phyloP scores from a whole-genome alignment of 225 moss, liverwort and hornwort genomes.

The Marchantia polymorpha region DNA sequence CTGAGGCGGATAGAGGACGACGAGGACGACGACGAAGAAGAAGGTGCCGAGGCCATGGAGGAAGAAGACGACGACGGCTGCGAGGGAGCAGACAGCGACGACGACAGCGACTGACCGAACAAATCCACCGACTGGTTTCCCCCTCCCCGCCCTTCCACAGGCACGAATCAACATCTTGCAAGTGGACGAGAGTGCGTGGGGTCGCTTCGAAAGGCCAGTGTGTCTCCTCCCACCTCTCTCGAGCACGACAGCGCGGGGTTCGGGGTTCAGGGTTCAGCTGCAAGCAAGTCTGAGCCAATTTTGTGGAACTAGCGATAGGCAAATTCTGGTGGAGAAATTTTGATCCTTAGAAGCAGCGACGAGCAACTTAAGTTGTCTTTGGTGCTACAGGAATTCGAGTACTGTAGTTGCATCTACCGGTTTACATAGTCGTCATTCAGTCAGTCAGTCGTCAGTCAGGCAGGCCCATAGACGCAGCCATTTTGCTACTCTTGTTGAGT shows the following conservation, averaged over 20 bases:
- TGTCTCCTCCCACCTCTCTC: too few species aligned
- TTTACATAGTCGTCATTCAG: background rate
- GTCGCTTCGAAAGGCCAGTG: too few species aligned
- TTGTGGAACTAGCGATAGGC: background rate
- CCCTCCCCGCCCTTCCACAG: too few species aligned
- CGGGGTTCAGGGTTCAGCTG: background rate
- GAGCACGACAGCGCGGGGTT: too few species aligned
- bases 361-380: background rate
- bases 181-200: too few species aligned
- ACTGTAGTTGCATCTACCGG: background rate
- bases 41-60: background rate
- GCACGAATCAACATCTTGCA: too few species aligned
- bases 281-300: background rate
- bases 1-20: background rate
- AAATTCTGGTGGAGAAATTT: background rate
- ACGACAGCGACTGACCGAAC: slow-evolving; percentile 10
- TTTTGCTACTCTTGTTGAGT: background rate
- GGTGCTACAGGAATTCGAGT: background rate
- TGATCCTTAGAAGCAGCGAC: background rate
- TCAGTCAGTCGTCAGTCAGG: background rate
- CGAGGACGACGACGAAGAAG: background rate
- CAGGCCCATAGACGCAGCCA: background rate
- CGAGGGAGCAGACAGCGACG: background rate
- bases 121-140: too few species aligned
- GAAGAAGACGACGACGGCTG: background rate